phyloP scores from a whole-genome alignment of 2,329 filamentous ascomycete species.

The Penicillium sp. region DNA sequence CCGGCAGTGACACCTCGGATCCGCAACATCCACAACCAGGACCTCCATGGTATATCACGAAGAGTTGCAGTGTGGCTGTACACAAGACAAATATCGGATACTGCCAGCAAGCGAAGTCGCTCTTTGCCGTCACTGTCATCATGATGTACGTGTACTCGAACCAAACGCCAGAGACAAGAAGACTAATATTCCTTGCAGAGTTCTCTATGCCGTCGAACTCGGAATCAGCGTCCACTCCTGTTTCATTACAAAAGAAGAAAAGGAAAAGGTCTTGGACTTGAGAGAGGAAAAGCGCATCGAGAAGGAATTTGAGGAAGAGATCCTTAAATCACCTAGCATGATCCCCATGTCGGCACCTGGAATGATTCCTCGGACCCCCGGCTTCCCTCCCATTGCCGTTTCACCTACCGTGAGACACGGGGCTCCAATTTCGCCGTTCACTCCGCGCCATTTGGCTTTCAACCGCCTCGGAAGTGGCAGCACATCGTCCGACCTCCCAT shows the following conservation, averaged over 20 bases:
- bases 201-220: constrained; percentile 56
- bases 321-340: constrained; percentile 44
- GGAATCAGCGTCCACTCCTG: constrained; percentile 54
- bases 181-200: constrained; percentile 39
- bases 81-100: constrained; percentile 54
- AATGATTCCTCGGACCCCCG: constrained; percentile 27
- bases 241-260: constrained; percentile 47
- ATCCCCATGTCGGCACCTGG: constrained; percentile 33
- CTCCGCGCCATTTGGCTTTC: constrained; percentile 49
- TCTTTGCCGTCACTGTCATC: constrained; percentile 61
- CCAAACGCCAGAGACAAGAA: neutral
- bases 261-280: constrained; percentile 36
- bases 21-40: constrained; percentile 58
- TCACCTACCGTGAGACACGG: constrained; percentile 12
- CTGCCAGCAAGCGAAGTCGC: constrained; percentile 64
- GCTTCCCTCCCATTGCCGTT: constrained; percentile 38
- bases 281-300: constrained; percentile 42
- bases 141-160: constrained; percentile 51
- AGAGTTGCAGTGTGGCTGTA: constrained; percentile 59
- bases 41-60: constrained; percentile 67
- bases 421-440: constrained; percentile 25
- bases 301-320: constrained; percentile 47
- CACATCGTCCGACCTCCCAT: constrained; percentile 44
- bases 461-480: constrained; percentile 42
- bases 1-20: constrained; percentile 62